Evolutionary conservation across 306 rosid genomes (phyloP), one percentile per base, ranked within the genome.

Genomic region (Sphenostylis stenocarpa): DNA sequence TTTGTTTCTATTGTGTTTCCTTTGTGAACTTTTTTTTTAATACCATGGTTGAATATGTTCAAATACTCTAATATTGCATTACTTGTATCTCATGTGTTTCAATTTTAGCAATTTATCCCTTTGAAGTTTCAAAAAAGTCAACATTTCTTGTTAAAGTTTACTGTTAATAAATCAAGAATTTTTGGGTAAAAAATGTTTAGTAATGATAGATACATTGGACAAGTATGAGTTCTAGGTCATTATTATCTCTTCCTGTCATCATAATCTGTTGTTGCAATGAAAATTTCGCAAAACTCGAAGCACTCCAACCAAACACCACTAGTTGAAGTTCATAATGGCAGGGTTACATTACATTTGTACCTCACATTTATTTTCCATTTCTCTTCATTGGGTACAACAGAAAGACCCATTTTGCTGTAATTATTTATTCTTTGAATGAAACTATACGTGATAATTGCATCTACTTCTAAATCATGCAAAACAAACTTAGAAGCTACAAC

Each of bases 401-500:
- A 45, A 19, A 61, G 13, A 51, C 53, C 60, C 53, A 51, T 72
- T 33, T 36, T 66, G 17, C 39, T 31, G 31, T 41, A 66, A 84
- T 87, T 80, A 85, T 82, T 73, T 38, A 57, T 73, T 76, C 17
- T 36, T 80, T 83, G 80, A 78, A 83, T 58, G 81, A 77, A 84
- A 71, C 67, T 33, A 67, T 77, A 72, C 47, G 26, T 20, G 81
- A 83, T 81, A 76, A 83, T 89, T 81, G 57, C 75, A 56, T 74
- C 83, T 63, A 52, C 62, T 73, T 84, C 47, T 83, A 82, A 85
- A 94, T 94, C 94, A 91, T 88, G 87, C 88, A 83, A 85, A 83
- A 75, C 89, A 87, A 87, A 87, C 98, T 91, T 94, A 86, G 87
- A 91, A 88, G 98, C 91, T 86, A 38, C 43, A 93, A 91, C 84